These are phyloP conservation scores for Neonectria coccinea DNA, from an alignment of 2,329 filamentous ascomycete species.

Conservation along the genomic window DNA sequence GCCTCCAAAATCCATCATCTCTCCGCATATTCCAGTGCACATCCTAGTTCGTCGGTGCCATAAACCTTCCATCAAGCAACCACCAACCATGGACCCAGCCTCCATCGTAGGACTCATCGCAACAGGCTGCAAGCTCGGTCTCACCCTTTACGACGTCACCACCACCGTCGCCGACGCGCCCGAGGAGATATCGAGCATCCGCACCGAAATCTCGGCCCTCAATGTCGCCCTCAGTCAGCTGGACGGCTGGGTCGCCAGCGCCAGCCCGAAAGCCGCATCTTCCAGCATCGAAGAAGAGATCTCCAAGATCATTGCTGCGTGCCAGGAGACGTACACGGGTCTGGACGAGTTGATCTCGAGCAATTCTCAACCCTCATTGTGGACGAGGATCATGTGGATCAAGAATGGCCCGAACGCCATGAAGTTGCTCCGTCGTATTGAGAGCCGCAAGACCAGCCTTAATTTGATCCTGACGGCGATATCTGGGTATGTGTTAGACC, in stretches of 20 bases:
- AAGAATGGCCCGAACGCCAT: not conserved
- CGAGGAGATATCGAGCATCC: not conserved
- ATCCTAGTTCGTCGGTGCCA: not conserved
- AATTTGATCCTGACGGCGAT: not conserved
- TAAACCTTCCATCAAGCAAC: not conserved
- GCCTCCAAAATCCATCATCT: not conserved
- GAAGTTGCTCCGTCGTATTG: not conserved
- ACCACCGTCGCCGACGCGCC: not conserved
- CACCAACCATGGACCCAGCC: not conserved
- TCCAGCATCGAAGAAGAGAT: not conserved
- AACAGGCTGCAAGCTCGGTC: not conserved
- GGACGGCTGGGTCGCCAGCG: not conserved
- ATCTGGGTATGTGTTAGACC: not conserved
- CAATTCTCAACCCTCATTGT: not conserved
- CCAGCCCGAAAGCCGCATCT: not conserved
- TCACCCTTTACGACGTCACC: not conserved
- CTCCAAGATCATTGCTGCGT: not conserved
- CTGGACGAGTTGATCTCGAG: not conserved
- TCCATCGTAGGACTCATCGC: not conserved
- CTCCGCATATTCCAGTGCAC: not conserved
- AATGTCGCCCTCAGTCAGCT: not conserved
- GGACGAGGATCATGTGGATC: not conserved
- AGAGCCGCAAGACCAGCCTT: not conserved
- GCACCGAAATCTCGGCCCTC: not conserved
- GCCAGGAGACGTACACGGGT: not conserved